A percentile compares a stretch with the other conserved stretches of the same genome.
These are phyloP conservation scores for Cladophialophora yegresii DNA, from an alignment of 2,329 filamentous ascomycete genomes.

Conservation along the genomic window DNA sequence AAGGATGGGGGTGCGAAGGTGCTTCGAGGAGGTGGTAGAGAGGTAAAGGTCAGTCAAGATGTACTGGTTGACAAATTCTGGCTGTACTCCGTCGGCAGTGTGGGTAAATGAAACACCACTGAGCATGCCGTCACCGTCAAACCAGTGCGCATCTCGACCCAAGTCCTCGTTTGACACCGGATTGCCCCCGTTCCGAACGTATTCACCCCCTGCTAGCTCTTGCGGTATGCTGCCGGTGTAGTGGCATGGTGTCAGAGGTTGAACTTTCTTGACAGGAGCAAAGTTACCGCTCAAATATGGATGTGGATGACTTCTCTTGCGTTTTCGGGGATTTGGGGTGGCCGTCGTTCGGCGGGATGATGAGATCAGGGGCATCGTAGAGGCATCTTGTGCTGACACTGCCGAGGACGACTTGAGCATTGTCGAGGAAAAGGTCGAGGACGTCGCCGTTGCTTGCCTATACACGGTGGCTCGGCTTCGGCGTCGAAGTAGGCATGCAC, in stretches of 20 bases:
- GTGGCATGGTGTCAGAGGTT: constrained; percentile 58
- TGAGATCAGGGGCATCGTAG: constrained; percentile 3
- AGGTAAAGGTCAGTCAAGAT: constrained; percentile 68
- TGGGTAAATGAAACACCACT: constrained; percentile 64
- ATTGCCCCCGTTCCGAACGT: constrained; percentile 72
- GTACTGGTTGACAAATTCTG: constrained; percentile 70
- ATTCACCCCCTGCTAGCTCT: constrained; percentile 69
- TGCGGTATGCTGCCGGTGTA: constrained; percentile 61
- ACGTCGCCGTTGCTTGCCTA: background rate
- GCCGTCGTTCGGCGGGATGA: constrained; percentile 9
- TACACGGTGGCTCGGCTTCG: background rate
- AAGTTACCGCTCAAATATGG: constrained; percentile 68
- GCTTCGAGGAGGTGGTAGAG: constrained; percentile 53
- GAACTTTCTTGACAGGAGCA: constrained; percentile 62
- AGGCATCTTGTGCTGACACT: constrained; percentile 2
- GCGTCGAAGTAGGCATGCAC: background rate
- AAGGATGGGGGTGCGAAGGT: constrained; percentile 59
- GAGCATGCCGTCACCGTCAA: constrained; percentile 75
- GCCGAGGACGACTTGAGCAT: background rate
- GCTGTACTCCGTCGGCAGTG: constrained; percentile 50
- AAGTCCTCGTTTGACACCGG: constrained; percentile 64
- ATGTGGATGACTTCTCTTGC: constrained; percentile 30
- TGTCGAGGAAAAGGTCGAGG: background rate
- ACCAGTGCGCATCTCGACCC: constrained; percentile 68
- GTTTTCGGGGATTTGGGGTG: constrained; percentile 18